Percentiles rank a stretch among this genome's conserved stretches.
Evolutionary conservation across 2,329 filamentous ascomycete species (phyloP).

Genomic region (Mycosphaerella arachidis): DNA sequence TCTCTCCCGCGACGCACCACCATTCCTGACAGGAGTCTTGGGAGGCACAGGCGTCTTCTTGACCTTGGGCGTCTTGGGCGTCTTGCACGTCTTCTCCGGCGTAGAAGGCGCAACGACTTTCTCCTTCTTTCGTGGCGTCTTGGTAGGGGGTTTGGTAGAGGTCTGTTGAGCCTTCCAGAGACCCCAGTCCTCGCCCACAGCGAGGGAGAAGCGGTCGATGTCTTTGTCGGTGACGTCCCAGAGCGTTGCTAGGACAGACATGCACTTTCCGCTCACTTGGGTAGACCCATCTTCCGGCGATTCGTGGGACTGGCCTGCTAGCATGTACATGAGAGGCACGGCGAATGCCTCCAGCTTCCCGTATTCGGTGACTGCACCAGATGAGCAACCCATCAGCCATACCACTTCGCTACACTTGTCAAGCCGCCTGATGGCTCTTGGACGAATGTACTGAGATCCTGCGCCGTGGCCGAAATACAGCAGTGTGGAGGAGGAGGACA

Average conservation of each 20-base stretch:
- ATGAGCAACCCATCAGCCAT: constrained; percentile 92
- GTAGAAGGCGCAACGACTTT: constrained; percentile 23
- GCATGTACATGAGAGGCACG: constrained; percentile 85
- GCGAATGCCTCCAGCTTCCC: constrained; percentile 90
- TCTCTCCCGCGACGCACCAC: constrained; percentile 20
- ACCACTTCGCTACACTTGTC: constrained; percentile 44
- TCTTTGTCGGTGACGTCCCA: constrained; percentile 99
- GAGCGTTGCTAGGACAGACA: constrained; percentile 83
- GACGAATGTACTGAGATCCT: constrained; percentile 88
- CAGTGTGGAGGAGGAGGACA: constrained; percentile 66
- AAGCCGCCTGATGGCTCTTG: constrained; percentile 73
- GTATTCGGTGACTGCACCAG: constrained; percentile 71
- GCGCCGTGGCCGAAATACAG: constrained; percentile 97
- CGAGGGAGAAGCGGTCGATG: constrained; percentile 84
- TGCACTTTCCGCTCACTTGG: constrained; percentile 25
- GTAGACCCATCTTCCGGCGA: background rate
- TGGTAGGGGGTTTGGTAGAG: constrained; percentile 20
- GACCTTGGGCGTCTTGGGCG: constrained; percentile 33
- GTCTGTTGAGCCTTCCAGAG: constrained; percentile 44
- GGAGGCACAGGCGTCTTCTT: constrained; percentile 29
- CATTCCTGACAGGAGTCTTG: constrained; percentile 27
- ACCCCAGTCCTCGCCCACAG: constrained; percentile 81
- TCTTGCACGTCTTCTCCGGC: constrained; percentile 29
- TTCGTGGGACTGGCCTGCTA: constrained; percentile 58
- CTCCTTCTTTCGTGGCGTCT: constrained; percentile 28